Percentiles rank a stretch among this genome's conserved stretches.
phyloP scores from a whole-genome alignment of 1,139 yeast species.

The Magnusiomyces tetraspermus region DNA sequence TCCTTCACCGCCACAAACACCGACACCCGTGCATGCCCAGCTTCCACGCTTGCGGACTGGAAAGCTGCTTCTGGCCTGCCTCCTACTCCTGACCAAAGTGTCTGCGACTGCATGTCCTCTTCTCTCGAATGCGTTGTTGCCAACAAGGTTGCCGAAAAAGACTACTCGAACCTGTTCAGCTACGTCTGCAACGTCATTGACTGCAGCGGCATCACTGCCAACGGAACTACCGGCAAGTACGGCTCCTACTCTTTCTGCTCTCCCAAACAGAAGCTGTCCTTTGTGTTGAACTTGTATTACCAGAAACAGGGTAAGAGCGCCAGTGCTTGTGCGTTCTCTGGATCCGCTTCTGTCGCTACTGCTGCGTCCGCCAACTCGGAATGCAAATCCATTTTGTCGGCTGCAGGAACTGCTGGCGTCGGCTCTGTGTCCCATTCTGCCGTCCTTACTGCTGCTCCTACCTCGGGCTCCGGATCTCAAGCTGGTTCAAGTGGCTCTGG shows the following conservation, averaged over 20 bases:
- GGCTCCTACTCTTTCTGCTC: slow-evolving; percentile 36
- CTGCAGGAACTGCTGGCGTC: slow-evolving; percentile 3
- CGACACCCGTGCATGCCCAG: slow-evolving; percentile 44
- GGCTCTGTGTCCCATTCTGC: not conserved
- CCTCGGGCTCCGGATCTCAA: not conserved
- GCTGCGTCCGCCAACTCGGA: not conserved
- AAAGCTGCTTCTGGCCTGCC: slow-evolving; percentile 49
- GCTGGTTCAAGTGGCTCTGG: not conserved
- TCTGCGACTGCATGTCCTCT: slow-evolving; percentile 47
- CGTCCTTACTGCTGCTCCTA: slow-evolving; percentile 6
- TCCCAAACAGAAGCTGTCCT: slow-evolving; percentile 52
- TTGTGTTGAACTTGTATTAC: slow-evolving; percentile 52
- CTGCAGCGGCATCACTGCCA: slow-evolving; percentile 12
- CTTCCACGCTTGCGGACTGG: slow-evolving; percentile 42
- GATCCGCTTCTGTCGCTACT: slow-evolving; percentile 40
- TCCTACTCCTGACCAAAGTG: slow-evolving; percentile 55
- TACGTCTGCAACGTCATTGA: slow-evolving; percentile 38
- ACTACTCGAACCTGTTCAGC: slow-evolving; percentile 47
- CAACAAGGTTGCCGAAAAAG: slow-evolving; percentile 37
- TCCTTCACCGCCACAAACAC: slow-evolving; percentile 52
- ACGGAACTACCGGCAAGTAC: slow-evolving; percentile 36
- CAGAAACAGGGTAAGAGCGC: slow-evolving; percentile 32
- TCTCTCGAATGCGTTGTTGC: slow-evolving; percentile 41
- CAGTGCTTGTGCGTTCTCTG: slow-evolving; percentile 1
- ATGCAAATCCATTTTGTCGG: slow-evolving; percentile 9